A percentile compares a stretch with the other conserved stretches of the same genome.
phyloP scores from a whole-genome alignment of 2,329 filamentous ascomycete species.

The Botrytis elliptica region DNA sequence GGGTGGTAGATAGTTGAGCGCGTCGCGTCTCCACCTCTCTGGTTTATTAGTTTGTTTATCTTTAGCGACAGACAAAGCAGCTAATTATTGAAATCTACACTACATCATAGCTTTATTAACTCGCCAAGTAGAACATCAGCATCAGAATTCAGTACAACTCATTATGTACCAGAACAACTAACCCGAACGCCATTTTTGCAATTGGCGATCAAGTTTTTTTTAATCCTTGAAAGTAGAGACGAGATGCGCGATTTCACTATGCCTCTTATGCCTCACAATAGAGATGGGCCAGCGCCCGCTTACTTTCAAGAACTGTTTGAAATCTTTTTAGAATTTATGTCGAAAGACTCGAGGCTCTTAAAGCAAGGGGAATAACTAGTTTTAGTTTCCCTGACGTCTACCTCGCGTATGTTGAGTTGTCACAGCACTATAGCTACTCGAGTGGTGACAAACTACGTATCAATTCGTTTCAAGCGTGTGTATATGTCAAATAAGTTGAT shows the following conservation, averaged over 20 bases:
- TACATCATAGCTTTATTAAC: neutral
- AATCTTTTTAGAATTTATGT: neutral
- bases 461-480: neutral
- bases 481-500: neutral
- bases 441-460: neutral
- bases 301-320: neutral
- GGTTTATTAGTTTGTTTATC: neutral
- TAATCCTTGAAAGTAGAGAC: neutral
- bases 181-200: neutral
- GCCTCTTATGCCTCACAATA: neutral
- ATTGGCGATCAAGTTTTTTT: neutral
- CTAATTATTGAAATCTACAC: neutral
- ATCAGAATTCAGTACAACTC: neutral
- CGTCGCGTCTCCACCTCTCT: neutral
- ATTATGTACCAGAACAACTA: neutral
- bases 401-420: neutral
- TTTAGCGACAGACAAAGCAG: slow-evolving; percentile 1
- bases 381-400: neutral
- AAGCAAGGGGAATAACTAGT: neutral
- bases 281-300: neutral
- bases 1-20: neutral
- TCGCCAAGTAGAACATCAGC: neutral
- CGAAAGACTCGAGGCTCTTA: neutral
- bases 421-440: neutral
- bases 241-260: neutral